Evolutionary conservation across 768 basidiomycete genomes (phyloP).

Genomic region (Stropharia rugosoannulata): DNA sequence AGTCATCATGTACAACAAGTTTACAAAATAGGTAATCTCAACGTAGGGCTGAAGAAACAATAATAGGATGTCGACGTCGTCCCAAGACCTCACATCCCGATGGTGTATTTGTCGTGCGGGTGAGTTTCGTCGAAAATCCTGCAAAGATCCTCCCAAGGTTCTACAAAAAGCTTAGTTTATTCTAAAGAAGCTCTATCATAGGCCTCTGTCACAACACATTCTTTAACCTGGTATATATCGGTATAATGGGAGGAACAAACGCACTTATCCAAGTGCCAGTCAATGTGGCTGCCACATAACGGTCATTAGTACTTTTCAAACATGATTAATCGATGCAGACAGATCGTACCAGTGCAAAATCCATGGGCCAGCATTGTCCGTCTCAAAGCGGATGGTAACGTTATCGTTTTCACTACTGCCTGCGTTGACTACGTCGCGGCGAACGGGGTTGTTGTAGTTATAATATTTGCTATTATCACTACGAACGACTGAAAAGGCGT

Average conservation of each 20-base stretch:
- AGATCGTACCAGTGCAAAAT: slow-evolving; percentile 18
- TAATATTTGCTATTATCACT: background rate
- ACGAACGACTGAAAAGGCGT: slow-evolving; percentile 1
- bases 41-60: too few species aligned
- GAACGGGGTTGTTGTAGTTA: slow-evolving; percentile 5
- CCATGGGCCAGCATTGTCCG: slow-evolving; percentile 20
- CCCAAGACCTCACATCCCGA: too few species aligned
- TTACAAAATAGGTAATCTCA: too few species aligned
- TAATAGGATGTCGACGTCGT: too few species aligned
- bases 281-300: slow-evolving; percentile 9
- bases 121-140: too few species aligned
- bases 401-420: slow-evolving; percentile 7
- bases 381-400: slow-evolving; percentile 12
- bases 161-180: too few species aligned
- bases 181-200: too few species aligned
- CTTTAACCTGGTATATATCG: background rate
- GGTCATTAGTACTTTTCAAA: background rate
- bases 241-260: background rate
- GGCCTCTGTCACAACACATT: slow-evolving; percentile 3
- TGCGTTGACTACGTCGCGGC: slow-evolving; percentile 1
- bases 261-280: slow-evolving; percentile 15
- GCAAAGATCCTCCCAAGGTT: too few species aligned
- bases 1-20: too few species aligned
- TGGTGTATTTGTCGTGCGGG: too few species aligned
- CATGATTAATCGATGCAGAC: background rate